These are phyloP conservation scores for Rhododendron molle DNA, from an alignment of 148 eudicot species.

Conservation along the genomic window DNA sequence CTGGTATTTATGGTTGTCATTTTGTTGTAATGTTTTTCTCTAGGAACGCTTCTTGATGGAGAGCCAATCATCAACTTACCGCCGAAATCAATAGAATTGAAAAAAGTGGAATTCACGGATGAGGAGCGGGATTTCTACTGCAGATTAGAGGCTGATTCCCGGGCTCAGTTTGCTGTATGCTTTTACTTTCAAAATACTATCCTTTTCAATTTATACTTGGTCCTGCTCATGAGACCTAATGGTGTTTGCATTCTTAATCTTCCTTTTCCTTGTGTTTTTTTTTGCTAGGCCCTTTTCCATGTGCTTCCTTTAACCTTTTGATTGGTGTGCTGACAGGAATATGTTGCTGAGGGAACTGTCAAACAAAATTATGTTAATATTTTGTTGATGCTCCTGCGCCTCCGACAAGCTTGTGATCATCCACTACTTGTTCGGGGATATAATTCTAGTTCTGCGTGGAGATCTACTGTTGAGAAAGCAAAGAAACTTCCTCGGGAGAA, in stretches of 20 bases:
- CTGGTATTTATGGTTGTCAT: background rate
- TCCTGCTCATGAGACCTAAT: background rate
- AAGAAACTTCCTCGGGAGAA: constrained; percentile 66
- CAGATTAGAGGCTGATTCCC: constrained; percentile 82
- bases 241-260: background rate
- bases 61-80: constrained; percentile 84
- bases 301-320: background rate
- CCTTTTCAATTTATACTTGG: background rate
- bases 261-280: background rate
- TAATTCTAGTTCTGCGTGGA: constrained; percentile 48
- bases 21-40: constrained; percentile 18
- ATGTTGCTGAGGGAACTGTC: constrained; percentile 90
- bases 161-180: constrained; percentile 92
- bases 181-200: background rate
- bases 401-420: constrained; percentile 98
- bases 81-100: constrained; percentile 69
- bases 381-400: constrained; percentile 86
- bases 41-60: constrained; percentile 86
- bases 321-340: constrained; percentile 48
- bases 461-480: constrained; percentile 57
- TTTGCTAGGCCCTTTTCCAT: background rate
- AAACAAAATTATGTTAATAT: constrained; percentile 92
- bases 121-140: constrained; percentile 85
- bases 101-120: constrained; percentile 71
- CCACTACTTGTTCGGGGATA: constrained; percentile 74